Base-by-base conservation (phyloP, 2,329 filamentous ascomycete species). In the Aspergillus sp. region DNA sequence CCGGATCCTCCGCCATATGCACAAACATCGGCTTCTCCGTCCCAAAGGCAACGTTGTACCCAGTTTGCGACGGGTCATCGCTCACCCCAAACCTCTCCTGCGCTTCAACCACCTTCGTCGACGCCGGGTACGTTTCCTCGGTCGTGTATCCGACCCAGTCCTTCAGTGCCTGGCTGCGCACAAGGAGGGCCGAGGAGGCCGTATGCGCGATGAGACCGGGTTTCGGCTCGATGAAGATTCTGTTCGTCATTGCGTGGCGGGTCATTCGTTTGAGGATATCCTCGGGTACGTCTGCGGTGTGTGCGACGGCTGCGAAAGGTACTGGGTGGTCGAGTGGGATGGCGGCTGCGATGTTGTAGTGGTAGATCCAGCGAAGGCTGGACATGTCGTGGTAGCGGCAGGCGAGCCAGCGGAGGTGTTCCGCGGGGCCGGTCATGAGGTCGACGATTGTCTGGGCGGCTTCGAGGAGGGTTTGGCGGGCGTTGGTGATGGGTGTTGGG, bases 71-170 rank as follows among this genome's bases (percentile, higher is more conserved):
- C 15, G 62, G 63, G 9, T 61, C 56, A 1, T 51, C 47, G 7
- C 61, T 65, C 1, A 56, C 61, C 7, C 59, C 61, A 55, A 60
- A 72, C 22, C 53, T 41, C 51, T 69, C 62, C 4, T 64, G 59
- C 8, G 71, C 68, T 20, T 66, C 66, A 12, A 63, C 59, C 20
- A 72, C 45, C 5, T 58, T 51, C 6, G 55, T 45, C 1, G 65
- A 65, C 9, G 55, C 61, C 2, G 65, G 60, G 12, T 57, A 62
- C 1, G 62, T 63, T 18, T 56, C 53, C 24, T 65, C 62, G 9
- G 48, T 56, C 62, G 83, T 83, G 69, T 83, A 83, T 15, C 80
- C 79, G 4, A 85, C 74, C 81, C 83, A 86, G 60, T 80, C 80
- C 52, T 78, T 75, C 34, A 61, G 52, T 8, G 24, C 48, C 12